phyloP scores from a whole-genome alignment of 345 rosid genomes.

The Linum trigynum region DNA sequence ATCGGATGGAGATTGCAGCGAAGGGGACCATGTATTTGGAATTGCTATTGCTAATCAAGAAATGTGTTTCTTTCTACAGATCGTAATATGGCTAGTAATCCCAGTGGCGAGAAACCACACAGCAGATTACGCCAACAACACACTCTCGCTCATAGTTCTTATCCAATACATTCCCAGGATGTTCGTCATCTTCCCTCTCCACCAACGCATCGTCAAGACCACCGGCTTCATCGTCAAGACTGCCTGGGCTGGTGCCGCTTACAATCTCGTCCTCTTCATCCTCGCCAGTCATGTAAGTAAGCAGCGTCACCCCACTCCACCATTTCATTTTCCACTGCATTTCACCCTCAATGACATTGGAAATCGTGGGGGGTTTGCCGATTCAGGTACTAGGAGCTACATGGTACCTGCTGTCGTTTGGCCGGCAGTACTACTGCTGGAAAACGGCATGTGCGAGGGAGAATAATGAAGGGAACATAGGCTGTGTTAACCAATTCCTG shows the following conservation, averaged over 20 bases:
- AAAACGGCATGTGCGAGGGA: slow-evolving; percentile 44
- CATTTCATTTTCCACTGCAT: background rate
- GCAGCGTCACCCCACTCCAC: background rate
- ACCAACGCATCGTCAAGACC: slow-evolving; percentile 56
- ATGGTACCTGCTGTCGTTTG: slow-evolving; percentile 67
- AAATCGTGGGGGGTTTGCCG: background rate
- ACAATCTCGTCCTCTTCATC: slow-evolving; percentile 66
- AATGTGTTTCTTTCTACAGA: slow-evolving; percentile 28
- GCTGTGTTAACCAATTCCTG: slow-evolving; percentile 53
- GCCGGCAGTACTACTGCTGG: slow-evolving; percentile 77
- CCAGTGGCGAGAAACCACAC: slow-evolving; percentile 42
- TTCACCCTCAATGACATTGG: background rate
- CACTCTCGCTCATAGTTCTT: slow-evolving; percentile 59
- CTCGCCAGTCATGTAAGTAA: slow-evolving; percentile 67
- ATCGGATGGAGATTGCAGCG: too few species aligned
- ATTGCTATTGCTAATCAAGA: too few species aligned
- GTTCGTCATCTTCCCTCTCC: slow-evolving; percentile 66
- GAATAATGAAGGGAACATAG: slow-evolving; percentile 23
- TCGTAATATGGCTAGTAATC: slow-evolving; percentile 60
- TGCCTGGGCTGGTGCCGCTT: slow-evolving; percentile 85
- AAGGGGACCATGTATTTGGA: too few species aligned
- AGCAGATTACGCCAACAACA: slow-evolving; percentile 58
- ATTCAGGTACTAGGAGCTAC: slow-evolving; percentile 67
- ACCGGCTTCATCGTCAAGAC: slow-evolving; percentile 65
- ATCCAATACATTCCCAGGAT: slow-evolving; percentile 71